Evolutionary conservation across 371 early-diverging fungal genomes (phyloP).

Genomic region (Saksenaea oblongispora): DNA sequence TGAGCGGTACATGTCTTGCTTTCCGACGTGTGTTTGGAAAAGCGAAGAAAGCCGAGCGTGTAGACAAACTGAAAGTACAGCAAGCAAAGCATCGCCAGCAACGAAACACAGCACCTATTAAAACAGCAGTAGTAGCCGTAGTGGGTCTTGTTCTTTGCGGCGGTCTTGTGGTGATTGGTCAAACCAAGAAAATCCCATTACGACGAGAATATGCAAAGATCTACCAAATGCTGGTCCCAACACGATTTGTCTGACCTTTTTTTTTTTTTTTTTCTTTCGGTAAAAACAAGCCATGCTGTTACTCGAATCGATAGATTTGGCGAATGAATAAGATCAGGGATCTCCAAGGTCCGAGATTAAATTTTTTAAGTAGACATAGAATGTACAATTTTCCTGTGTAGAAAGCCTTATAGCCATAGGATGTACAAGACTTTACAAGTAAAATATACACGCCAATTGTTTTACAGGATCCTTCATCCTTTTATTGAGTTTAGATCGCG

Average conservation of each 20-base stretch:
- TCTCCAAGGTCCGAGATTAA: too few relatives aligned
- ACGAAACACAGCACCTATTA: not conserved
- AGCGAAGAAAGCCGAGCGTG: not conserved
- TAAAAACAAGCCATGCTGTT: not conserved
- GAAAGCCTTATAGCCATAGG: too few relatives aligned
- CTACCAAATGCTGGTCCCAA: conserved; percentile 21
- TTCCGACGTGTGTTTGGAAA: conserved; percentile 16
- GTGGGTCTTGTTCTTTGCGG: conserved; percentile 23
- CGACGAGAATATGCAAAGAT: conserved; percentile 42
- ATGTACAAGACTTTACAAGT: too few relatives aligned
- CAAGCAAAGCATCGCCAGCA: not conserved
- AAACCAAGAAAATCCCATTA: conserved; percentile 44
- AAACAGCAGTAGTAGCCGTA: conserved; percentile 13
- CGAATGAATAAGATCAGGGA: too few relatives aligned
- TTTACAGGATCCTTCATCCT: too few relatives aligned
- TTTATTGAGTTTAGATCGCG: too few relatives aligned
- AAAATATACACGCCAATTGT: too few relatives aligned
- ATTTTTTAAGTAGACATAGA: too few relatives aligned
- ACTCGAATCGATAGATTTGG: too few relatives aligned
- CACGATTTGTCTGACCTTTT: not conserved
- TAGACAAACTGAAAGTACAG: not conserved
- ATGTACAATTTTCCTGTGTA: too few relatives aligned
- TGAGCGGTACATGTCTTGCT: conserved; percentile 24
- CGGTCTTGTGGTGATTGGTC: conserved; percentile 32
- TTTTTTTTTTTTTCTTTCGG: not conserved